A percentile compares a stretch with the other conserved stretches of the same genome.
Conservation (phyloP, 208 protist genomes). For the Leishmania major region DNA sequence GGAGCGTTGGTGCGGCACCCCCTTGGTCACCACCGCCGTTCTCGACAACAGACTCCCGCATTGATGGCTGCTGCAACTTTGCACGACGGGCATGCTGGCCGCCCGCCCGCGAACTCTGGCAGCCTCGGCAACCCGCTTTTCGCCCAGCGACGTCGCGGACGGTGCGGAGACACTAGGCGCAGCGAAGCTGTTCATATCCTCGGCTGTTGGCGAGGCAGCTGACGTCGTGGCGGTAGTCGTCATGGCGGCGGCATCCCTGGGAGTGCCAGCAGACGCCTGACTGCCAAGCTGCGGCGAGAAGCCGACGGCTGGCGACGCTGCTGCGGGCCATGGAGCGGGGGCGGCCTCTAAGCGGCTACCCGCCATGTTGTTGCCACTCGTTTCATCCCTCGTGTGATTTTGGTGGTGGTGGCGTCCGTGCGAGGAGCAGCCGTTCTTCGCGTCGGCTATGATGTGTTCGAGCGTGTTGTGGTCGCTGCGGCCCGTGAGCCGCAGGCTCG, state of each 20-base stretch:
- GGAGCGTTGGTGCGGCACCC: neutral
- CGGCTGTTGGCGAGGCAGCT: neutral
- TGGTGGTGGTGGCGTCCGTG: neutral
- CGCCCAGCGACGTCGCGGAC: neutral
- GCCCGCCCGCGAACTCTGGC: neutral
- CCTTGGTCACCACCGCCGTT: slow-evolving; percentile 5
- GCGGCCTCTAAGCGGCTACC: neutral
- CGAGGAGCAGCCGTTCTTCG: neutral
- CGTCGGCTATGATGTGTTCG: neutral
- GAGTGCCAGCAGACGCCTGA: neutral
- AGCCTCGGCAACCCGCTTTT: neutral
- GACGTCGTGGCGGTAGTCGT: neutral
- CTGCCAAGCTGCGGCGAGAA: neutral
- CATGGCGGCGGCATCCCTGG: neutral
- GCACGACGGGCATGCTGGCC: neutral
- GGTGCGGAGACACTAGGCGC: neutral
- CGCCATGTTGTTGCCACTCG: neutral
- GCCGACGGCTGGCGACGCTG: neutral
- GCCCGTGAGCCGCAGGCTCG: slow-evolving; percentile 5
- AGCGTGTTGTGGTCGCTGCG: slow-evolving; percentile 12
- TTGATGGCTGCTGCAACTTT: neutral
- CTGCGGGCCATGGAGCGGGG: neutral
- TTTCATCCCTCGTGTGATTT: neutral
- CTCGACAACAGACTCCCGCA: neutral
- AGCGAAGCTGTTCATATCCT: neutral